Evolutionary conservation across 129 eudicot genomes (phyloP), one percentile per base, ranked within the genome.

Genomic region (Dittrichia graveolens): DNA sequence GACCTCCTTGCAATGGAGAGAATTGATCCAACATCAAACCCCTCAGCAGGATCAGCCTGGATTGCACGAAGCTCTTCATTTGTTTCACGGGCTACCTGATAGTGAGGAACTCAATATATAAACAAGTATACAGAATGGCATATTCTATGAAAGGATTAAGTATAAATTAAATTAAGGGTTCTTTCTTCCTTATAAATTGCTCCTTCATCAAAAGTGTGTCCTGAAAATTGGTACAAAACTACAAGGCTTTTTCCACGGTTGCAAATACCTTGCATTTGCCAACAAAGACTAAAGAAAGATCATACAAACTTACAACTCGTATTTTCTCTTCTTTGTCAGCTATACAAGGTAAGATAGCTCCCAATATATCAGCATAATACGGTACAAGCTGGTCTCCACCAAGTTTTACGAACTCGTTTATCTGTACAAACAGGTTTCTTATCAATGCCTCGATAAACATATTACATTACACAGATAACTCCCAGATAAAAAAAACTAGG

Each of bases 351-450:
- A 94, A 80, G 63, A 94, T 94, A 54, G 98, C 96, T 67, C 98
- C 97, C 72, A 94, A 79, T 76, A 94, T 94, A 88, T 84, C 96
- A 35, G 96, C 97, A 80, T 94, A 90, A 74, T 94, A 86, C 49
- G 96, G 96, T 79, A 93, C 95, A 80, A 93, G 96, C 68, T 93
- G 98, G 74, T 93, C 96, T 57, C 98, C 96, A 42, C 98, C 98
- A 82, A 93, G 96, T 78, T 90, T 93, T 60, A 93, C 96, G 74
- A 93, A 89, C 87, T 94, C 98, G 43, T 89, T 87, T 57, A 93
- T 87, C 98, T 93, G 87, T 85, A 84, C 13, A 71, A 18, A 16
- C 38, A 74, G 68, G 31, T 63, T 6, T 59, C 43, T 15, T 35
- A 67, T 50, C 37, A 69, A 69, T 16, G 14, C 65, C 19, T 72